Evolutionary conservation across 495 filamentous ascomycete genomes (phyloP).

Genomic region (Penicillium canariense): DNA sequence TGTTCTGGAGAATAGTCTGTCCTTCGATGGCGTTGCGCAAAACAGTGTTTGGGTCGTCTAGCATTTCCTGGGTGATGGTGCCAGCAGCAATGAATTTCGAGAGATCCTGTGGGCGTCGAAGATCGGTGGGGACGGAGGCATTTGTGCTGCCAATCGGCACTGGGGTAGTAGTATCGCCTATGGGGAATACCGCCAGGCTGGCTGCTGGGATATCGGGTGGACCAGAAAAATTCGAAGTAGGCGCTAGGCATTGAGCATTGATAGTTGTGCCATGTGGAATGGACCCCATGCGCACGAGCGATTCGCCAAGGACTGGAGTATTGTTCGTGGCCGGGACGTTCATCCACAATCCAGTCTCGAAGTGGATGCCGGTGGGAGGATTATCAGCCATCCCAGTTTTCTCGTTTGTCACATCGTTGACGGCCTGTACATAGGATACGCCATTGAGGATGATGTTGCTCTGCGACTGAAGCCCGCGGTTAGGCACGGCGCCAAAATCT

Average conservation of each 20-base stretch:
- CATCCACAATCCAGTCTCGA: constrained; percentile 5
- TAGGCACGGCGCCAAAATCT: constrained; percentile 3
- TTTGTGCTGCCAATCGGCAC: not conserved
- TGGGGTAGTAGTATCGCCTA: not conserved
- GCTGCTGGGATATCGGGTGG: not conserved
- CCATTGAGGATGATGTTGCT: constrained; percentile 1
- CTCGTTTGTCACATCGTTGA: constrained; percentile 2
- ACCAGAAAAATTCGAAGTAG: not conserved
- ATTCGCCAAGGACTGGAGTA: constrained; percentile 7
- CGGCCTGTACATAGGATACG: constrained; percentile 4
- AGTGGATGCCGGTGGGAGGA: constrained; percentile 4
- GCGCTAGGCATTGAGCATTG: constrained; percentile 4
- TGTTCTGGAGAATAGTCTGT: constrained; percentile 3
- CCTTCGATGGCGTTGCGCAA: constrained; percentile 3
- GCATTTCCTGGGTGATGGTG: constrained; percentile 1
- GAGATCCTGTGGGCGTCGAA: constrained; percentile 2
- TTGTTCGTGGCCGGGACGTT: constrained; percentile 4
- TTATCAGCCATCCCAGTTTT: not conserved
- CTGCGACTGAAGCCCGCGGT: not conserved
- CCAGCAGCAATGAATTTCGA: constrained; percentile 5
- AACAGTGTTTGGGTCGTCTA: constrained; percentile 2
- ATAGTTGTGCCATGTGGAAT: constrained; percentile 12
- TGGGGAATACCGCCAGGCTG: not conserved
- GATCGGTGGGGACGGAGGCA: not conserved
- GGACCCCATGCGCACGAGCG: constrained; percentile 6